Conservation (phyloP, 306 rosid species). For the Cicer chorassanicum region DNA sequence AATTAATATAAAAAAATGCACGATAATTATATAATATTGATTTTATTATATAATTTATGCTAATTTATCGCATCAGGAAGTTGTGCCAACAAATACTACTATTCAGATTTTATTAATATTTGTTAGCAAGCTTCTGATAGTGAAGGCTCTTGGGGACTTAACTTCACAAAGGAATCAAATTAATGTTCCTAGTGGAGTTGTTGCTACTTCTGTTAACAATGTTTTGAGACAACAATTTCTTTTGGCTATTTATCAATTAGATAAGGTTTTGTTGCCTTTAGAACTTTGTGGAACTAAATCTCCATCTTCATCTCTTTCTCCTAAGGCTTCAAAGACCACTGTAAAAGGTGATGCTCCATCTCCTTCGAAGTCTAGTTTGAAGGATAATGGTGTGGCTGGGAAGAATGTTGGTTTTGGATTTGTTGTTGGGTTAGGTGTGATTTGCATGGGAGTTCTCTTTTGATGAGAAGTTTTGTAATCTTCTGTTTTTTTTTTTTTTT, state of each 20-base stretch:
- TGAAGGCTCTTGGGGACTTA: conserved; percentile 65
- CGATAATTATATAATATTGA: too few species aligned
- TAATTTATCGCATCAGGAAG: too few species aligned
- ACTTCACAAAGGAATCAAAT: conserved; percentile 74
- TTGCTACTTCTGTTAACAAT: conserved; percentile 56
- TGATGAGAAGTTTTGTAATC: conserved; percentile 15
- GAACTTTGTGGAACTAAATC: conserved; percentile 59
- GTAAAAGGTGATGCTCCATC: conserved; percentile 37
- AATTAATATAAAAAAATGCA: too few species aligned
- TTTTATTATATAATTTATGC: too few species aligned
- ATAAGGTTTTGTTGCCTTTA: conserved; percentile 68
- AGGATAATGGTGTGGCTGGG: conserved; percentile 22
- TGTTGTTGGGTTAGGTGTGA: conserved; percentile 47
- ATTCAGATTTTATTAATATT: too few species aligned
- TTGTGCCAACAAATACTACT: too few species aligned
- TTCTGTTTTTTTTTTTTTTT: too few species aligned
- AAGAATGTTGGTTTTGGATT: conserved; percentile 41
- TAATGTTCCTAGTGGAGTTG: conserved; percentile 68
- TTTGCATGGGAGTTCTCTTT: conserved; percentile 53
- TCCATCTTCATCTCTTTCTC: conserved; percentile 50
- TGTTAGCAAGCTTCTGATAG: conserved; percentile 49
- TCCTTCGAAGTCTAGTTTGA: conserved; percentile 12
- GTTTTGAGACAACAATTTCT: conserved; percentile 64
- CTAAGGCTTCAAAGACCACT: conserved; percentile 26
- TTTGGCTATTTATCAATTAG: conserved; percentile 62